phyloP scores from a whole-genome alignment of 2,329 filamentous ascomycete genomes.

The Aspergillus sp. region DNA sequence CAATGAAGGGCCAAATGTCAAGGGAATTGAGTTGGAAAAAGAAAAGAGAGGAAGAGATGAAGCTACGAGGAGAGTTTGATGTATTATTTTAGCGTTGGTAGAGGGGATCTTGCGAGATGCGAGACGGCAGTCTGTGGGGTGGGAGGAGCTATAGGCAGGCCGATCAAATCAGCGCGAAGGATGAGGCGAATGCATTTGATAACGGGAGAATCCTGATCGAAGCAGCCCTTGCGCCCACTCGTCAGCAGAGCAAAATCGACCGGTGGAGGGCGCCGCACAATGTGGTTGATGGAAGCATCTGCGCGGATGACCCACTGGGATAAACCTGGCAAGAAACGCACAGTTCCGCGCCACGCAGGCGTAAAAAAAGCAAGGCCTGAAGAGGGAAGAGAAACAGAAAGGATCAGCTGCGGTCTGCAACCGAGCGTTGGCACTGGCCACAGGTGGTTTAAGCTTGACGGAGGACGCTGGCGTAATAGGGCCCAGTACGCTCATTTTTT shows the following conservation, averaged over 20 bases:
- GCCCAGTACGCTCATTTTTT: slow-evolving; percentile 12
- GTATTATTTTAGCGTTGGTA: slow-evolving; percentile 18
- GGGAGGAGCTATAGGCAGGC: slow-evolving; percentile 14
- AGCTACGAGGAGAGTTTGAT: slow-evolving; percentile 14
- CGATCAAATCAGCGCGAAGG: slow-evolving; percentile 13
- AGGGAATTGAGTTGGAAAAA: slow-evolving; percentile 5
- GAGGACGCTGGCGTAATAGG: slow-evolving; percentile 22
- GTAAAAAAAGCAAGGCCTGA: slow-evolving; percentile 1
- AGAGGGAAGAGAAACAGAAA: slow-evolving; percentile 7
- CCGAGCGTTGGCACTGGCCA: slow-evolving; percentile 6
- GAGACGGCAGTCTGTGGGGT: slow-evolving; percentile 20
- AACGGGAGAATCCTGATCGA: neutral
- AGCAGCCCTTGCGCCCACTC: neutral
- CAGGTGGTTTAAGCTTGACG: slow-evolving; percentile 23
- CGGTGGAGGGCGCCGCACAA: neutral
- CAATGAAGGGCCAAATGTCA: neutral
- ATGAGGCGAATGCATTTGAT: slow-evolving; percentile 7
- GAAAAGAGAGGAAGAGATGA: slow-evolving; percentile 1
- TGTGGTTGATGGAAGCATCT: neutral
- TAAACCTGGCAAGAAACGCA: slow-evolving; percentile 9
- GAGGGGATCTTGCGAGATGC: slow-evolving; percentile 16
- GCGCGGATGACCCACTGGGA: slow-evolving; percentile 8
- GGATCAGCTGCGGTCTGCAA: slow-evolving; percentile 11
- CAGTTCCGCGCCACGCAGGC: slow-evolving; percentile 9
- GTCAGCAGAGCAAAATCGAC: slow-evolving; percentile 6